Base-by-base conservation (phyloP, 495 filamentous ascomycete genomes). In the Viridothelium virens region DNA sequence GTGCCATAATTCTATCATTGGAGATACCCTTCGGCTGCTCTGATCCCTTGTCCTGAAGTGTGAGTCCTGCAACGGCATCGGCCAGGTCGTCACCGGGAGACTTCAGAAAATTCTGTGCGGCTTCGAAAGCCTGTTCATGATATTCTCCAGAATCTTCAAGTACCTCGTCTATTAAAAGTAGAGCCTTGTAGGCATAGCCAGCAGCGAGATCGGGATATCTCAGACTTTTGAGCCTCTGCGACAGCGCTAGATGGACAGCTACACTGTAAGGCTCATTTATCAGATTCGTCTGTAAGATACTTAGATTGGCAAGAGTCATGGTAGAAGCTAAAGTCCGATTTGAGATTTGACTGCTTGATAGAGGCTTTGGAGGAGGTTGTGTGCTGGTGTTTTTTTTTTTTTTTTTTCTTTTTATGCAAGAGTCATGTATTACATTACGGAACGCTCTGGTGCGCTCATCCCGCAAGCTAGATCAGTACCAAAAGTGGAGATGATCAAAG, bases 151-250 rank as follows among this genome's bases (percentile, higher is more conserved):
- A 73, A 67, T 88, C 85, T 64, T 94, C 87, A 64, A 81, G 73
- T 34, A 92, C 82, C 64, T 93, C 91, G 70, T 98, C 94, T 25
- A 87, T 80, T 50, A 97, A 79, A 11, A 96, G 84, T 2, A 98
- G 82, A 1, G 92, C 91, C 50, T 89, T 87, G 74, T 98, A 97
- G 1, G 91, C 90, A 76, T 96, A 94, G 48, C 91, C 91, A 36
- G 89, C 88, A 2, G 91, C 91, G 16, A 98, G 82, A 75, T 98
- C 94, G 2, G 90, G 91, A 75, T 94, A 97, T 41, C 86, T 89
- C 38, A 97, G 83, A 64, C 86, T 75, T 47, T 87, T 80, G 75
- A 96, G 86, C 38, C 86, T 79, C 38, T 82, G 75, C 37, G 91
- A 89, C 36, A 92, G 84, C 66, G 86, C 79, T 50, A 96, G 79